phyloP scores from a whole-genome alignment of 2,329 filamentous ascomycete genomes.

The Aspergillus tubingensis region DNA sequence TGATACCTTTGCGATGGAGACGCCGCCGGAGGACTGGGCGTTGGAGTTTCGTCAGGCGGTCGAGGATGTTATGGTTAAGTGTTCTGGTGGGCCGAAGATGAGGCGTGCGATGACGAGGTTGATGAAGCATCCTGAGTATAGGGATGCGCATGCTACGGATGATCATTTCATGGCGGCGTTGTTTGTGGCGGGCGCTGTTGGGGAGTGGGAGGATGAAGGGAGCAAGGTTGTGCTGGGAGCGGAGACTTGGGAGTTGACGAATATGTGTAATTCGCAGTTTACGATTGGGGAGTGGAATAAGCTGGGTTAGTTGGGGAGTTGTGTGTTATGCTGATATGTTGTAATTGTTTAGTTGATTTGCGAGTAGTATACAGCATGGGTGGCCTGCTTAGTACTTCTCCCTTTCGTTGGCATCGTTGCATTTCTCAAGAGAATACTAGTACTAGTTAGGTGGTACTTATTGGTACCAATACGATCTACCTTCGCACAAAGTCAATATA shows the following conservation, averaged over 20 bases:
- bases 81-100: conserved; percentile 54
- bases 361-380: too few relatives aligned
- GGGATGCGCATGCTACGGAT: conserved; percentile 69
- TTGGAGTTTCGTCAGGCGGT: conserved; percentile 67
- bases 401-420: too few relatives aligned
- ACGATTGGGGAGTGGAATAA: conserved; percentile 50
- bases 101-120: conserved; percentile 59
- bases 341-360: too few relatives aligned
- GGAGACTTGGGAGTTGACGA: conserved; percentile 67
- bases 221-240: conserved; percentile 43
- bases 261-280: conserved; percentile 65
- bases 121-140: conserved; percentile 68
- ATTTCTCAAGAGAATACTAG: too few relatives aligned
- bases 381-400: too few relatives aligned
- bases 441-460: too few relatives aligned
- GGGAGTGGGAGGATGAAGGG: conserved; percentile 51
- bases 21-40: conserved; percentile 61
- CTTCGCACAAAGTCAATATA: too few relatives aligned
- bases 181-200: conserved; percentile 62
- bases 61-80: conserved; percentile 60
- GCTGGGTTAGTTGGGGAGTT: background rate
- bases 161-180: conserved; percentile 69
- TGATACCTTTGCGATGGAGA: conserved; percentile 64
- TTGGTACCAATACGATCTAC: too few relatives aligned
- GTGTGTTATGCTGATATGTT: too few relatives aligned